These are phyloP conservation scores for Chernovozyma aurita DNA, from an alignment of 1,139 yeast genomes.

Conservation along the genomic window DNA sequence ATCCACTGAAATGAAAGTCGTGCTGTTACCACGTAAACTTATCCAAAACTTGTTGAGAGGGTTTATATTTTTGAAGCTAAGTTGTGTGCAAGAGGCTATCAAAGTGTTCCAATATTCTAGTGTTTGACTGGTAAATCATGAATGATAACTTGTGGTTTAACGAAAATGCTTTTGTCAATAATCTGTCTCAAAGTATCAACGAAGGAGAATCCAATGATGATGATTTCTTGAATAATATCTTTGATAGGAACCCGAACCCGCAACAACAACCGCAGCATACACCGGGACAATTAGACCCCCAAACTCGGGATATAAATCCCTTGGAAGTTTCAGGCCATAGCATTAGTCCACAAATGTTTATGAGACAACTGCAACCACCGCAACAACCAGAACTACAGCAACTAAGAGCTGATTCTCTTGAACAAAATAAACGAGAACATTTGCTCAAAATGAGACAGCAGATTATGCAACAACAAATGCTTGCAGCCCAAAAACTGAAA, in stretches of 20 bases:
- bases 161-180: conserved; percentile 32
- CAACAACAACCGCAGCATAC: conserved; percentile 3
- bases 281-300: conserved; percentile 3
- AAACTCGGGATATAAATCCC: neutral
- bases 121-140: conserved; percentile 17
- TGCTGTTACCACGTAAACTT: too few species aligned
- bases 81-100: too few species aligned
- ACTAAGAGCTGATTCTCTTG: conserved; percentile 3
- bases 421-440: conserved; percentile 21
- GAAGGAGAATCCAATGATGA: conserved; percentile 18
- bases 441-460: conserved; percentile 35
- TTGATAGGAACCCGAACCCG: conserved; percentile 16
- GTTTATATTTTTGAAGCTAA: too few species aligned
- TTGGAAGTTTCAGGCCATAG: conserved; percentile 9
- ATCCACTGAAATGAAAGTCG: too few species aligned
- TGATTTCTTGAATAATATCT: conserved; percentile 35
- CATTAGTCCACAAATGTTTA: conserved; percentile 25
- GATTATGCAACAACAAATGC: conserved; percentile 38
- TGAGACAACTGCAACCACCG: conserved; percentile 17
- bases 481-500: conserved; percentile 17
- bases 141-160: conserved; percentile 43
- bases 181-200: conserved; percentile 12
- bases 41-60: too few species aligned
- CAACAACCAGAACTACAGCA: conserved; percentile 13
- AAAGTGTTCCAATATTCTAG: too few species aligned